These are phyloP conservation scores for Allium cepa DNA, from an alignment of 106 monocot species.

Conservation along the genomic window DNA sequence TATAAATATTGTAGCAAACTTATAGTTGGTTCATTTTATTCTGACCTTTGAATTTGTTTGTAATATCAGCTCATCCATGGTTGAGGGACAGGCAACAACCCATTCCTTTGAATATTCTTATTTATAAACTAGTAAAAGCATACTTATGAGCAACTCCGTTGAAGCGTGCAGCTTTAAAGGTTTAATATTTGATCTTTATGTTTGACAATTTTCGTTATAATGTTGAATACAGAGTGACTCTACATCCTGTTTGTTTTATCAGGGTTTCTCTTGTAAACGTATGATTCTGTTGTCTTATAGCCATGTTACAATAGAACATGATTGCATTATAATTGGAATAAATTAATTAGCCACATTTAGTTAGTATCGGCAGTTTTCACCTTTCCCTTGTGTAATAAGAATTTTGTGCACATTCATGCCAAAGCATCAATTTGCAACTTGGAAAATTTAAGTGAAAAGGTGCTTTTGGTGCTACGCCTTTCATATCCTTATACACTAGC, in stretches of 20 bases:
- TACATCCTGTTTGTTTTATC: constrained; percentile 3
- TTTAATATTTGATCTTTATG: constrained; percentile 8
- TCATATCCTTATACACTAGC: too few relatives aligned
- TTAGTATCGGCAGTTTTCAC: not conserved
- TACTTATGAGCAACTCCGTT: constrained; percentile 77
- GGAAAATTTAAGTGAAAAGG: too few relatives aligned
- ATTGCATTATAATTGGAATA: not conserved
- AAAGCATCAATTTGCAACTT: too few relatives aligned
- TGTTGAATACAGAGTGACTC: too few relatives aligned
- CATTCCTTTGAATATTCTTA: constrained; percentile 70
- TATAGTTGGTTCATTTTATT: not conserved
- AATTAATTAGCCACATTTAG: not conserved
- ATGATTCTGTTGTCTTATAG: not conserved
- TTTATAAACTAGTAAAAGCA: constrained; percentile 77
- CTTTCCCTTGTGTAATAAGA: too few relatives aligned
- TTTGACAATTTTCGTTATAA: too few relatives aligned
- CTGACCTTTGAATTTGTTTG: not conserved
- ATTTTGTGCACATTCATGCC: too few relatives aligned
- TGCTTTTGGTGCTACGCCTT: too few relatives aligned
- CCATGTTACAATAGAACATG: not conserved
- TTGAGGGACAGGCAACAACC: constrained; percentile 51
- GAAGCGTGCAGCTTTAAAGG: constrained; percentile 91
- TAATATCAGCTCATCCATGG: constrained; percentile 85
- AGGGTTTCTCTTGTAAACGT: not conserved
- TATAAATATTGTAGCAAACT: not conserved